A percentile compares a stretch with the other conserved stretches of the same genome.
These are phyloP conservation scores for Wickerhamiella australiensis DNA, from an alignment of 805 yeast species.

Conservation along the genomic window DNA sequence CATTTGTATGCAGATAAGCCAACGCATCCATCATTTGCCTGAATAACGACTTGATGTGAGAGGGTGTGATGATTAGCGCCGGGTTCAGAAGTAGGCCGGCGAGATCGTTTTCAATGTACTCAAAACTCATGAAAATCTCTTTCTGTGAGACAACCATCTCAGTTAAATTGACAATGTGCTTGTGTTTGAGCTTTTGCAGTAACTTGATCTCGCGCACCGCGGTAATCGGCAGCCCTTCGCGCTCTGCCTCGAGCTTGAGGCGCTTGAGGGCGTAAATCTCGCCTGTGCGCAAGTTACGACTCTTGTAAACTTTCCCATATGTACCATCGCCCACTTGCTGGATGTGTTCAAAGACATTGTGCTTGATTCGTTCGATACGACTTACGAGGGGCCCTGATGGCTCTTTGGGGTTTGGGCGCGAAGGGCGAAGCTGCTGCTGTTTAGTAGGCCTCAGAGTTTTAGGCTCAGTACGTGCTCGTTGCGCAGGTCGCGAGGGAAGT, in stretches of 20 bases:
- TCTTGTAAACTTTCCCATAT: conserved; percentile 91
- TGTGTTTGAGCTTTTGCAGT: conserved; percentile 70
- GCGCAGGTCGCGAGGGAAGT: conserved; percentile 2
- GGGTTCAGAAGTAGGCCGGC: conserved; percentile 78
- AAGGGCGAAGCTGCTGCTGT: neutral
- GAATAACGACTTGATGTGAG: conserved; percentile 71
- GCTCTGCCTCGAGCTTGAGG: conserved; percentile 70
- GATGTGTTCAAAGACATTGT: conserved; percentile 47
- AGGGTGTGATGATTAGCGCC: conserved; percentile 45
- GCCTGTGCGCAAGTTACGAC: conserved; percentile 54
- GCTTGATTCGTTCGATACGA: conserved; percentile 1
- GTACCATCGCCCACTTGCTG: conserved; percentile 98
- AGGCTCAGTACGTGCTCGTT: conserved; percentile 5
- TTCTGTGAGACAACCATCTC: conserved; percentile 80
- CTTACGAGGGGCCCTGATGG: neutral
- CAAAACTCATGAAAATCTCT: conserved; percentile 79
- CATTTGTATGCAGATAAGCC: conserved; percentile 55
- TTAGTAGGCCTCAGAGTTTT: neutral
- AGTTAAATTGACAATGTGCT: conserved; percentile 62
- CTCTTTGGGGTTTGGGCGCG: neutral
- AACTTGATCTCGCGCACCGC: conserved; percentile 85
- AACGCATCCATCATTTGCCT: conserved; percentile 66
- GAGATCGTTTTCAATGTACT: conserved; percentile 86
- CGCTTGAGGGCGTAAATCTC: conserved; percentile 77
- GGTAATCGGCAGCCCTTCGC: conserved; percentile 94